Evolutionary conservation across 2,329 filamentous ascomycete species (phyloP), one percentile per base, ranked within the genome.

Genomic region (Lasiodiplodia hormozganensis): DNA sequence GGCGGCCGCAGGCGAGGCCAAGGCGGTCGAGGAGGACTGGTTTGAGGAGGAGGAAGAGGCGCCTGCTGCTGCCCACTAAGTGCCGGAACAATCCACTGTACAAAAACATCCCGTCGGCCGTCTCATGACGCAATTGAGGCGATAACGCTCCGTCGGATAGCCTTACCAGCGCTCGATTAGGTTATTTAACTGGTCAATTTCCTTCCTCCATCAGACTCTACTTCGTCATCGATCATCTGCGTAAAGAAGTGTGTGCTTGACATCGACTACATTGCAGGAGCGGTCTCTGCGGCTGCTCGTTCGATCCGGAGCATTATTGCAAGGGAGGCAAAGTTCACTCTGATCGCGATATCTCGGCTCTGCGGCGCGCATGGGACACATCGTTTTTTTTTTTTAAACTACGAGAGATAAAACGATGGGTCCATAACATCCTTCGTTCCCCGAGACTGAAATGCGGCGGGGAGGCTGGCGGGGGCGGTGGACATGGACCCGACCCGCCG

Each of bases 11-110:
- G 85, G 85, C 73, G 85, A 87, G 68, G 86, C 90, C 70, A 83
- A 82, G 84, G 90, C 84, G 58, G 84, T 83, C 40, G 86, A 89
- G 78, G 85, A 90, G 80, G 87, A 89, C 78, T 97, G 94, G 93
- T 92, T 97, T 75, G 93, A 74, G 82, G 90, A 93, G 80, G 90
- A 94, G 69, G 82, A 85, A 65, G 85, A 86, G 74, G 82, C 82
- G 70, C 82, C 84, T 73, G 74, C 81, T 60, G 78, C 82, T 69
- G 80, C 76, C 69, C 70, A 69, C 62, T 71, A 70, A 66, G 23
- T 56, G 62, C 36, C 23, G 34, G 62, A 21, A 54, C 34, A 65
- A 54, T 65, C 51, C 16, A 65, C n/a, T 65, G 62, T 54, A 65
- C 62, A 56, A 65, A 65, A 65, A 64, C 14, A 36, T 47, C 38